Base-by-base conservation (phyloP, 345 rosid genomes). In the Salix exigua region DNA sequence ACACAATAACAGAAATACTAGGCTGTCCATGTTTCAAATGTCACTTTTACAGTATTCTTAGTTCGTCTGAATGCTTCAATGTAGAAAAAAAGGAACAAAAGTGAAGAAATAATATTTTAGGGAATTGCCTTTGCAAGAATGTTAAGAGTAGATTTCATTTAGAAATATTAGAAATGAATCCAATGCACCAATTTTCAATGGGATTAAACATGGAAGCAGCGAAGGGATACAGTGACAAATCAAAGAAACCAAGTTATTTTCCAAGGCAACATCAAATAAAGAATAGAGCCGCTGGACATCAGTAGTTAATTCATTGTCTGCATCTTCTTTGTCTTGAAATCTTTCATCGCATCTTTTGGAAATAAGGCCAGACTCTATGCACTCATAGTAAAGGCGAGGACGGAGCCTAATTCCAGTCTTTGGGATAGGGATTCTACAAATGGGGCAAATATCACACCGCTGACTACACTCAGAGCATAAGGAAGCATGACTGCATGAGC, bases 151-250 rank as follows among this genome's bases (percentile, higher is more conserved):
- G 33, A 31, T 33, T 21, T 46, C 14, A n/a, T 48, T 66, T 66
- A n/a, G 33, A 25, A 14, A 37, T 51, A 75, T 50, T n/a, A 51
- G 28, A 13, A 66, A 68, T 35, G 21, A 48, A 37, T 21, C n/a
- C 66, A 14, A 66, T 28, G 61, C 19, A 71, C 44, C 33, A 21
- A 10, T 21, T 26, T 42, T 60, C 60, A 50, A 10, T 11, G 30
- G 23, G n/a, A 0, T 18, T 19, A 66, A 18, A 46, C 23, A 72
- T 1, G 51, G 28, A 70, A 38, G 51, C 71, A 73, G 8, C 58
- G 33, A 69, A 77, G 58, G 97, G 97, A 96, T 96, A 96, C 99
- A 96, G 75, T 91, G 97, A 81, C 94, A 92, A 73, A 96, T 87
- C 81, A 96, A 77, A 76, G 97, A 94, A 74, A 83, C 90, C 87